These are phyloP conservation scores for Penicillium sp. DNA, from an alignment of 2,329 filamentous ascomycete genomes.

Conservation along the genomic window DNA sequence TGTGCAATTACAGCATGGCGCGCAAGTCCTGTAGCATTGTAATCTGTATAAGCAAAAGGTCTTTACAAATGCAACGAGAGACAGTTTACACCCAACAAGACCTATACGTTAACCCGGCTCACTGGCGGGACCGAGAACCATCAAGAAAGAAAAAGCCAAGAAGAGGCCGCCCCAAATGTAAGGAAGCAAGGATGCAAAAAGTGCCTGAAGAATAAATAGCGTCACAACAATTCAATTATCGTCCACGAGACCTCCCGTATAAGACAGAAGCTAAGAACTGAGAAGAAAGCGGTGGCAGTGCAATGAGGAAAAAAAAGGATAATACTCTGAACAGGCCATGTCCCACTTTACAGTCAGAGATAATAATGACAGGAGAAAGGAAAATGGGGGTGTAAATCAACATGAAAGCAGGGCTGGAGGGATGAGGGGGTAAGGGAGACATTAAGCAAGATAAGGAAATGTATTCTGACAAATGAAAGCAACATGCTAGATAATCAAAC, in stretches of 20 bases:
- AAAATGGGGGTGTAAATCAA: conserved; percentile 16
- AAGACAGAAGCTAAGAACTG: conserved; percentile 16
- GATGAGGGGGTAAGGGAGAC: conserved; percentile 7
- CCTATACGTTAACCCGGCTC: neutral
- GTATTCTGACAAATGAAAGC: conserved; percentile 31
- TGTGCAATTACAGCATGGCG: too few species aligned
- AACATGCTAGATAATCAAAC: conserved; percentile 38
- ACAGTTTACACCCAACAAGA: neutral
- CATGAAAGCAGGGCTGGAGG: conserved; percentile 3
- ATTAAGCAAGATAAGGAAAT: conserved; percentile 21
- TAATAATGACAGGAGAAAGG: conserved; percentile 28
- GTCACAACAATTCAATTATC: conserved; percentile 21
- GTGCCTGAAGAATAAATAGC: conserved; percentile 1
- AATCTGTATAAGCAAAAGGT: neutral
- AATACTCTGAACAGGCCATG: conserved; percentile 17
- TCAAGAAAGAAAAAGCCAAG: neutral
- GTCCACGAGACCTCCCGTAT: conserved; percentile 17
- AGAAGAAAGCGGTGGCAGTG: neutral
- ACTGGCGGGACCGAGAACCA: neutral
- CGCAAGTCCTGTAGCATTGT: neutral
- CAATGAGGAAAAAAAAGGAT: conserved; percentile 7
- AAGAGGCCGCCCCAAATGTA: neutral
- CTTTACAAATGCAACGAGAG: neutral
- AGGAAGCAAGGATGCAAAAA: conserved; percentile 1
- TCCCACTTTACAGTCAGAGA: conserved; percentile 28